Evolutionary conservation across 2,329 filamentous ascomycete species (phyloP).

Genomic region (Sporothrix sp.): DNA sequence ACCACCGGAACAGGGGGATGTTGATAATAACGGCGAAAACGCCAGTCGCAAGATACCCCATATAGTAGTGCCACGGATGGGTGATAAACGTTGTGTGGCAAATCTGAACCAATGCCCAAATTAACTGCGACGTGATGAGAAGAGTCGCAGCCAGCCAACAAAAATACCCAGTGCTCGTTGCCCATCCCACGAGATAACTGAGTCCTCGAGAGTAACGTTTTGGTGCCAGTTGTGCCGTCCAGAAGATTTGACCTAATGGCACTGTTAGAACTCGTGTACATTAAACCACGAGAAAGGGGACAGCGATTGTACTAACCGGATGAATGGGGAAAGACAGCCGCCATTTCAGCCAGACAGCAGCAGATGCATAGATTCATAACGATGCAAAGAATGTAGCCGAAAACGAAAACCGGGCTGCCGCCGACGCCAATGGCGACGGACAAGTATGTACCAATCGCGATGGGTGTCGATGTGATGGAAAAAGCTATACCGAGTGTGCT

Average conservation of each 20-base stretch:
- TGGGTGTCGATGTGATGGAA: slow-evolving; percentile 4
- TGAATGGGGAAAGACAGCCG: slow-evolving; percentile 4
- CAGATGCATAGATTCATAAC: slow-evolving; percentile 6
- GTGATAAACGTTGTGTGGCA: neutral
- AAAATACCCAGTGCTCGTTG: neutral
- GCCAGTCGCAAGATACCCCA: neutral
- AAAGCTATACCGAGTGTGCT: slow-evolving; percentile 2
- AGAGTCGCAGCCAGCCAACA: neutral
- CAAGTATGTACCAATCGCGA: slow-evolving; percentile 7
- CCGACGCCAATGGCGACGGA: slow-evolving; percentile 6
- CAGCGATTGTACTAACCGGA: neutral
- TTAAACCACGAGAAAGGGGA: neutral
- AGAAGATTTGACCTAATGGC: slow-evolving; percentile 3
- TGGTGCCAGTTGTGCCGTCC: slow-evolving; percentile 2
- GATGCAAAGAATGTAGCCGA: slow-evolving; percentile 1
- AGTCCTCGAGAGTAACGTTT: neutral
- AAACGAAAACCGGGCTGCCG: slow-evolving; percentile 9
- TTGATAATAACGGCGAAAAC: neutral
- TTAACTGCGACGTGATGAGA: neutral
- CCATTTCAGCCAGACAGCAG: slow-evolving; percentile 7
- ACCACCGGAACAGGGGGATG: neutral
- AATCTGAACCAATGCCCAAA: neutral
- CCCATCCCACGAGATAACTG: neutral
- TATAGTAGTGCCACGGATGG: neutral
- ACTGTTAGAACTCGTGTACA: neutral